Evolutionary conservation across 345 rosid species (phyloP), one percentile per base, ranked within the genome.

Genomic region (Eucalyptus albens): DNA sequence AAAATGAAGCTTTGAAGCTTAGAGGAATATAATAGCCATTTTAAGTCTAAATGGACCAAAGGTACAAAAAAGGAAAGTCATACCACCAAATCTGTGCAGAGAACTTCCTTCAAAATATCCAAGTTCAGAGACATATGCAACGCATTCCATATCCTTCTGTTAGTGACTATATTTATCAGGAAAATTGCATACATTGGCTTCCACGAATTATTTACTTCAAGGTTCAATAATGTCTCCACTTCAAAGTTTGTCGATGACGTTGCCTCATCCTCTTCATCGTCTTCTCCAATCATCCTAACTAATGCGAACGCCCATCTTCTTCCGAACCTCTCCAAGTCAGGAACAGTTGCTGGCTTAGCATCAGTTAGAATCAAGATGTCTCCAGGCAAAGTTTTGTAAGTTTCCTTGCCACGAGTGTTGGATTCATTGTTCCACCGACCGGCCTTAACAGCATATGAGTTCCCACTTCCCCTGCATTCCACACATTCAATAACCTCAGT

Each of bases 81-180:
- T 90, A 94, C 96, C 94, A 17, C 29, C 42, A 87, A 21, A 59
- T 90, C 90, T 53, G 69, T 17, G 87, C 77, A 83, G 72, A 92
- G 50, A 88, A 91, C 55, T 87, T 91, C 88, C 47, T 90, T 86
- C 80, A 93, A 50, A 37, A 94, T 15, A 19, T 50, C 90, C 87
- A 87, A 22, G 82, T 93, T 92, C 33, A 49, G 3, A 26, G 11
- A 9, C 93, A 44, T 87, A 86, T 88, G 93, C 92, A 94, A 42
- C 31, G 89, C 91, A 16, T 44, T 87, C 94, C 94, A 94, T 87
- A 92, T 93, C 86, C 94, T 88, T 47, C 5, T 90, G 88, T 86
- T 83, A 13, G 96, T 89, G 42, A 92, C 89, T 69, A 91, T 7
- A 88, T 89, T 94, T 27, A 26, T 88, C 91, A 93, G 62, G 77